Base-by-base conservation (phyloP, 768 basidiomycete species). In the Leccinum rimulosum region DNA sequence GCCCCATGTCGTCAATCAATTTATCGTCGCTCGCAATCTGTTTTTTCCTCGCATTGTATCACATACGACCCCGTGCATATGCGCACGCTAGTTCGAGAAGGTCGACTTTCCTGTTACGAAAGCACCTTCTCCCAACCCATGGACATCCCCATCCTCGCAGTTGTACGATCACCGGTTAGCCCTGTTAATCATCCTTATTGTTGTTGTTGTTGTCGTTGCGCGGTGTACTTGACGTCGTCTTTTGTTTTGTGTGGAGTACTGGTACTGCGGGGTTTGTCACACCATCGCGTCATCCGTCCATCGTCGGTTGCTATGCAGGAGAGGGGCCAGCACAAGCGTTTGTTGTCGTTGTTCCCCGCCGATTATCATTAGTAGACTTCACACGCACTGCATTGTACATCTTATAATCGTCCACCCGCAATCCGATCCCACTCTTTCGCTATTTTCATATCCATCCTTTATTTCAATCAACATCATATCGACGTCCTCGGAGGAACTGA, bases 41-140 rank as follows among this genome's bases (percentile, higher is more conserved):
- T 62, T 64, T 57, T 62, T 52, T 50, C 54, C 50, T 54, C 54
- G 56, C 65, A 71, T 30, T 73, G 73, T 73, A 74, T 66, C 66
- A 74, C 74, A 73, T 58, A 63, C 60, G 55, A 61, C 59, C 66
- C 55, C 68, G 71, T 74, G 73, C 73, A 71, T 73, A 73, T 66
- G 64, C 58, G 71, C 71, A 73, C 73, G 49, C 51, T 74, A 71
- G 62, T 25, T 72, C 62, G 51, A 61, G 56, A 47, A 58, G n/a
- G 40, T 43, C 43, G 43, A 19, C 43, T 43, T 43, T 43, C 43
- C n/a, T 43, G n/a, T 43, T 54, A 43, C 55, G n/a, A 28, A 33
- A 33, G 19, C 49, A 15, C 48, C 22, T 49, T 43, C 43, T 43
- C 38, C 40, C 33, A 55, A 28, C 10, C 38, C 63, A 68, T 33